Base-by-base conservation (phyloP, 1,139 yeast genomes). In the Saccharomyces hybrid region DNA sequence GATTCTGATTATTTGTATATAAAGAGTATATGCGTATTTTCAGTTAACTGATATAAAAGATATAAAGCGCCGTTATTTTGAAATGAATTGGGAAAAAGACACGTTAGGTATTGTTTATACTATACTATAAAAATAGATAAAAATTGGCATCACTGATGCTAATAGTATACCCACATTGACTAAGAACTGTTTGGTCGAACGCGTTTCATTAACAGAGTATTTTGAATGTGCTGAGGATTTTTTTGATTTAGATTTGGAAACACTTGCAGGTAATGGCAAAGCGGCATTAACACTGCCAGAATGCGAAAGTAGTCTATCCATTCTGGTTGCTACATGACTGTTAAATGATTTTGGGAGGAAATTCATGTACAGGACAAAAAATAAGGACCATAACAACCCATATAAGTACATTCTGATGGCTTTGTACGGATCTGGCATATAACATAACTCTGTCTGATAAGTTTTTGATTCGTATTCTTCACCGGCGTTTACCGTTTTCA, bases 391-490 rank as follows among this genome's bases (percentile, higher is more conserved):
- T 2, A 71, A 47, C 0, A 61, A 57, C 5, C 58, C 34, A 2
- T 57, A 3, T 11, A 66, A 56, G 61, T 83, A 83, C 19, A 71
- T 59, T 29, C 71, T 70, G 11, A 82, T 56, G 0, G 90, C 79
- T 29, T 69, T 65, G 61, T 78, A 85, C 0, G 96, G 95, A 42
- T 77, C 76, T 1, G 96, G 95, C 68, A 88, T 71, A 60, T 80
- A 81, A 65, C 97, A 90, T 66, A 66, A 51, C 53, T 58, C 53
- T 0, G 67, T 68, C 49, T 62, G 61, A 28, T 60, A 64, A 2
- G 71, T 66, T 26, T 55, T 29, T 38, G 44, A 38, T 19, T 19
- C 44, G 14, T 16, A 4, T 11, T 38, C 44, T 14, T 49, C 54
- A 4, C 49, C 53, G 16, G 31, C 50, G 47, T 52, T 48, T 48